These are phyloP conservation scores for Boletus eberwhitei DNA, from an alignment of 768 basidiomycete species.

Conservation along the genomic window DNA sequence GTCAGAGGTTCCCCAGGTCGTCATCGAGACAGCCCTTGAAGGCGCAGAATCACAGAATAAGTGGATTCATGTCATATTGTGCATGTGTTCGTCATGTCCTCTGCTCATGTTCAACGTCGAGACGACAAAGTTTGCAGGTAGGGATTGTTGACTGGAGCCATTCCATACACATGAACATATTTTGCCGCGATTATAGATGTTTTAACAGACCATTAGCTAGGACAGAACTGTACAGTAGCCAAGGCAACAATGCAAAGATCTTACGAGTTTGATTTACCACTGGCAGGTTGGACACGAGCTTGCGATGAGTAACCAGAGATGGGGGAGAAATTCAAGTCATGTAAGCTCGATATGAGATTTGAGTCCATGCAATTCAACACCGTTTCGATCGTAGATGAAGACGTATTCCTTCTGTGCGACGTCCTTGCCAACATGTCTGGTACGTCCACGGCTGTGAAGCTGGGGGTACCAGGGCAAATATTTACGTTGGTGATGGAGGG, in stretches of 20 bases:
- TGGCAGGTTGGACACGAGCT: no score
- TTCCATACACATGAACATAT: neutral
- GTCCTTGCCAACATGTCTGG: no score
- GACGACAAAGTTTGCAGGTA: neutral
- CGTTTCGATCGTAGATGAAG: conserved; percentile 92
- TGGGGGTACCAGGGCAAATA: no score
- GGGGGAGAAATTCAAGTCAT: conserved; percentile 87
- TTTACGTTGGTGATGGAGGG: no score
- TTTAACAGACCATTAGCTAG: neutral
- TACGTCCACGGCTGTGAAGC: no score
- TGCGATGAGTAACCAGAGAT: conserved; percentile 92
- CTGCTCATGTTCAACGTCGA: neutral
- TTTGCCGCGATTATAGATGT: neutral
- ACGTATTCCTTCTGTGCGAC: conserved; percentile 96
- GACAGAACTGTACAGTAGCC: neutral
- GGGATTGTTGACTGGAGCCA: neutral
- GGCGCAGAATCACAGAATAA: neutral
- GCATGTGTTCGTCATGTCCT: neutral
- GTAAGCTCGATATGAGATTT: conserved; percentile 87
- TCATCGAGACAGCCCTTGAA: conserved; percentile 14
- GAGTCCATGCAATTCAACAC: conserved; percentile 86
- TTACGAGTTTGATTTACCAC: no score
- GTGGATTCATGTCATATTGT: neutral
- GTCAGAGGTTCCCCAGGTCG: neutral
- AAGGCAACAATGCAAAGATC: neutral